Conservation (phyloP, 2,329 filamentous ascomycete genomes). For the Juglanconis juglandina region DNA sequence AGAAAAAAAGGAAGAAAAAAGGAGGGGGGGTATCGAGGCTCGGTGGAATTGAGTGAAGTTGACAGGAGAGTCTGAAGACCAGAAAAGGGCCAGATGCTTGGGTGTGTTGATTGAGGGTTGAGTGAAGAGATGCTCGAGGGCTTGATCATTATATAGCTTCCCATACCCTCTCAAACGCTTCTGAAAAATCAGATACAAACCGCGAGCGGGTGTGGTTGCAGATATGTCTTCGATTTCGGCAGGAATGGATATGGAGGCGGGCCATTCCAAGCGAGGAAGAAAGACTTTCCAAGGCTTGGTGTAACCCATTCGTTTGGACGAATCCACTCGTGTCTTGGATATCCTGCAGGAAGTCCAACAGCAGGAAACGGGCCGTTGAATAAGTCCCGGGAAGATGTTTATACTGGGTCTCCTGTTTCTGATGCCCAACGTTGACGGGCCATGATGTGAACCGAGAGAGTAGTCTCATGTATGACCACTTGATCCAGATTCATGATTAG, state of each 20-base stretch:
- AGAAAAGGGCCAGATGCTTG: background rate
- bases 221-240: constrained; percentile 20
- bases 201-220: constrained; percentile 13
- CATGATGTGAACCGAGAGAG: constrained; percentile 6
- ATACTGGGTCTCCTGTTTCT: constrained; percentile 13
- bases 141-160: constrained; percentile 13
- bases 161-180: background rate
- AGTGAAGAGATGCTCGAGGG: background rate
- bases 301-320: constrained; percentile 15
- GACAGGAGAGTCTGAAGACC: background rate
- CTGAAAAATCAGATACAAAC: constrained; percentile 5
- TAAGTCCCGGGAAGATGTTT: constrained; percentile 4
- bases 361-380: constrained; percentile 10
- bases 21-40: background rate
- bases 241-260: constrained; percentile 14
- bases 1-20: background rate
- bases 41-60: background rate
- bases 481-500: constrained; percentile 18
- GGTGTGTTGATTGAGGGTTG: background rate
- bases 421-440: constrained; percentile 4
- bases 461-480: constrained; percentile 14
- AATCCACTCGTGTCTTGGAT: constrained; percentile 19
- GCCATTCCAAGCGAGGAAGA: constrained; percentile 19
- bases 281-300: constrained; percentile 15
- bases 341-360: constrained; percentile 3